A percentile compares a stretch with the other conserved stretches of the same genome.
Conservation (phyloP, 2,329 filamentous ascomycete species). For the Sclerotinia glacialis region DNA sequence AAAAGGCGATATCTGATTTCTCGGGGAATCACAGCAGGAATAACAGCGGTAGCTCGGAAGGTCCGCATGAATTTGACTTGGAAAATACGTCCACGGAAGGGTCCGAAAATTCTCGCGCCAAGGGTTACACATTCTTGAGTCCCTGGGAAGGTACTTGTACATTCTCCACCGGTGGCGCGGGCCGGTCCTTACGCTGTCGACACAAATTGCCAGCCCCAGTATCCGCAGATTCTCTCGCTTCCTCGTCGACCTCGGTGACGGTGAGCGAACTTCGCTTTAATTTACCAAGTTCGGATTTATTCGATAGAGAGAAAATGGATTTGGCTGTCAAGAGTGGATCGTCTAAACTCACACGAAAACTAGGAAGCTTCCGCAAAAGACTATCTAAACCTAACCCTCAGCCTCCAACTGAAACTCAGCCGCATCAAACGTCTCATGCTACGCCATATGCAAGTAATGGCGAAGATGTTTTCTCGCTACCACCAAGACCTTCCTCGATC, state of each 20-base stretch:
- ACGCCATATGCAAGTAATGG: slow-evolving; percentile 31
- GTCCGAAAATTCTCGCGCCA: slow-evolving; percentile 27
- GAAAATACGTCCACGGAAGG: slow-evolving; percentile 18
- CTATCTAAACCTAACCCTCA: slow-evolving; percentile 30
- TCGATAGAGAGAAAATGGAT: slow-evolving; percentile 34
- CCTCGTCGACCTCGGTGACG: slow-evolving; percentile 25
- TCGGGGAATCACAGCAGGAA: slow-evolving; percentile 25
- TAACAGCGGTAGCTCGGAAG: slow-evolving; percentile 26
- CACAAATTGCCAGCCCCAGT: slow-evolving; percentile 59
- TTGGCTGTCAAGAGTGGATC: slow-evolving; percentile 16
- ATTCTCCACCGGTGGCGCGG: slow-evolving; percentile 74
- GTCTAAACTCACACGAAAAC: slow-evolving; percentile 23
- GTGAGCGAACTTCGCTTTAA: slow-evolving; percentile 91
- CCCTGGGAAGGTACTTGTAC: slow-evolving; percentile 88
- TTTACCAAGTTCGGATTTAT: slow-evolving; percentile 60
- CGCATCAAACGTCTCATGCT: slow-evolving; percentile 30
- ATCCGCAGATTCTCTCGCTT: slow-evolving; percentile 26
- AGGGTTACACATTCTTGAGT: slow-evolving; percentile 74
- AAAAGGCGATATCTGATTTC: slow-evolving; percentile 32
- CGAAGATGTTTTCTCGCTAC: slow-evolving; percentile 31
- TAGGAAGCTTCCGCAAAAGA: slow-evolving; percentile 23
- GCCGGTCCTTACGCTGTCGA: slow-evolving; percentile 70
- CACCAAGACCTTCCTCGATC: slow-evolving; percentile 29
- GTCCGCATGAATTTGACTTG: slow-evolving; percentile 13
- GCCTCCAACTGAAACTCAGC: slow-evolving; percentile 29